Conservation (phyloP, 208 protist genomes). For the Trypanosoma boissoni region DNA sequence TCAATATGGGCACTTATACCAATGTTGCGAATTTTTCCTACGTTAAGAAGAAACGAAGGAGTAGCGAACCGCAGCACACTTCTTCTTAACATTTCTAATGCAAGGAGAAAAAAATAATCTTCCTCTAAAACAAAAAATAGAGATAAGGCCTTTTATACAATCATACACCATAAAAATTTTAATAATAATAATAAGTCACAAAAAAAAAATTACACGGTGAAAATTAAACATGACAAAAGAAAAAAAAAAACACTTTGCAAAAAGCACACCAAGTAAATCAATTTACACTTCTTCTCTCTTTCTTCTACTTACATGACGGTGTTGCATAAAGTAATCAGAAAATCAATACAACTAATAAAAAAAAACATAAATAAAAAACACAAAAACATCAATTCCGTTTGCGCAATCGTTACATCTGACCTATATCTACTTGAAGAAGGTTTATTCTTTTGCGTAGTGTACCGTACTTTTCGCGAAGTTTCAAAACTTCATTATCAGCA, state of each 20-base stretch:
- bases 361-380: neutral
- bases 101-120: constrained; percentile 6
- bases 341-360: neutral
- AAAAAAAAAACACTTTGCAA: constrained; percentile 1
- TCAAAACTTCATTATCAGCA: constrained; percentile 32
- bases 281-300: too few relatives aligned
- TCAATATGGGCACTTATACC: constrained; percentile 99
- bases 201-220: constrained; percentile 14
- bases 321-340: too few relatives aligned
- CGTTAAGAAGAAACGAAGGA: constrained; percentile 61
- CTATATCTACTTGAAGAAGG: constrained; percentile 12
- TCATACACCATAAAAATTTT: constrained; percentile 4
- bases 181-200: constrained; percentile 4
- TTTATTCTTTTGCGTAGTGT: constrained; percentile 65
- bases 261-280: neutral
- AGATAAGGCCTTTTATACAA: neutral
- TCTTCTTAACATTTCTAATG: constrained; percentile 23
- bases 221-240: constrained; percentile 8
- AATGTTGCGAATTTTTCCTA: constrained; percentile 92
- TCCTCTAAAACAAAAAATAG: constrained; percentile 10
- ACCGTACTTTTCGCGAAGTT: constrained; percentile 77
- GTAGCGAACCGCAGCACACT: constrained; percentile 48
- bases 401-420: constrained; percentile 1
- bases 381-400: neutral
- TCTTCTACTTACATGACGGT: too few relatives aligned